Evolutionary conservation across 2,329 filamentous ascomycete genomes (phyloP).

Genomic region (Arthrobotrys pseudoclavata): DNA sequence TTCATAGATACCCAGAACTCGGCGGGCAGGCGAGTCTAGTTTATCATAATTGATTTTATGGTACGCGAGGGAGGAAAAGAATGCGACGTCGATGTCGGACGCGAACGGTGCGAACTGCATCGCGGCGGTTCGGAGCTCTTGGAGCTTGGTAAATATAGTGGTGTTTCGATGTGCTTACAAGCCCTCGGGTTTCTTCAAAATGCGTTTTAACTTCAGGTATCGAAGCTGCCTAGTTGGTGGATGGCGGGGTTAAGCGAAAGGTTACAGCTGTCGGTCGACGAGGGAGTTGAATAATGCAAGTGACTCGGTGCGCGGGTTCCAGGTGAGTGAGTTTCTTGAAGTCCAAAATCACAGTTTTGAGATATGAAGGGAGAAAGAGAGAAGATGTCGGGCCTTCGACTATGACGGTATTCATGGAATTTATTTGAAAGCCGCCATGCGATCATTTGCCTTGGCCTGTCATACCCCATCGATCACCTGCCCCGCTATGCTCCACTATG

Average conservation of each 20-base stretch:
- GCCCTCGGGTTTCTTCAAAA: conserved; percentile 9
- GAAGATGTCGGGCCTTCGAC: neutral
- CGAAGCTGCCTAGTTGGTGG: conserved; percentile 1
- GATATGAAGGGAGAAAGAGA: neutral
- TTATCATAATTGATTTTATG: conserved; percentile 98
- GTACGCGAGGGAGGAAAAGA: conserved; percentile 91
- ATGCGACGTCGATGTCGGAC: conserved; percentile 94
- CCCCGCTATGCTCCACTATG: conserved; percentile 13
- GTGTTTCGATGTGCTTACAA: neutral
- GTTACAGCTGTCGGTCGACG: conserved; percentile 6
- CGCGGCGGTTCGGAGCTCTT: conserved; percentile 19
- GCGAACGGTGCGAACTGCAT: conserved; percentile 89
- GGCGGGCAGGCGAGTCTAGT: conserved; percentile 91
- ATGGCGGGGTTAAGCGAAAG: conserved; percentile 57
- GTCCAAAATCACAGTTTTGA: neutral
- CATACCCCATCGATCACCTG: conserved; percentile 39
- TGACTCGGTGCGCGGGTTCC: conserved; percentile 4
- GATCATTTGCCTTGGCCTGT: conserved; percentile 44
- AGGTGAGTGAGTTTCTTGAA: conserved; percentile 17
- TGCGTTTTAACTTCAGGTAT: conserved; percentile 1
- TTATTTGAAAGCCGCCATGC: conserved; percentile 11
- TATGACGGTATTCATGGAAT: conserved; percentile 7
- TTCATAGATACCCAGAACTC: conserved; percentile 89
- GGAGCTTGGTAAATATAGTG: conserved; percentile 6
- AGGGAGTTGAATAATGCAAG: conserved; percentile 43